These are phyloP conservation scores for Scedosporium apiospermum DNA, from an alignment of 2,329 filamentous ascomycete species.

Conservation along the genomic window DNA sequence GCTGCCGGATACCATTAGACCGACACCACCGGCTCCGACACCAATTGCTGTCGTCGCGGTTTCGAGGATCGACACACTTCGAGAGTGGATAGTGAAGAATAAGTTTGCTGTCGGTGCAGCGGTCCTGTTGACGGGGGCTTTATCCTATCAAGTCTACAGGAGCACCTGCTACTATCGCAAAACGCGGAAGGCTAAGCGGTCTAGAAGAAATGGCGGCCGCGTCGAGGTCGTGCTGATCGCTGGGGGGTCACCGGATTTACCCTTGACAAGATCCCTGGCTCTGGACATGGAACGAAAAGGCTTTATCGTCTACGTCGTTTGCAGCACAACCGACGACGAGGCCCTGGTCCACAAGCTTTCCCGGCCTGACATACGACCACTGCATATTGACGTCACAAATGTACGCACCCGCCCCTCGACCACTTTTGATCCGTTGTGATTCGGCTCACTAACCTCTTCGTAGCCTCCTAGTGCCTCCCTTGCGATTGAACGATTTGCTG, in stretches of 20 bases:
- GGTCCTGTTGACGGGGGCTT: constrained; percentile 61
- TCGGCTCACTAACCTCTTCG: constrained; percentile 4
- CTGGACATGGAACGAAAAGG: constrained; percentile 83
- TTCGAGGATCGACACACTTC: constrained; percentile 40
- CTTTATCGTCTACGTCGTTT: constrained; percentile 88
- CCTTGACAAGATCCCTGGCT: constrained; percentile 73
- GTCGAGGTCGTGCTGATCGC: constrained; percentile 73
- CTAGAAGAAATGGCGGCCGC: constrained; percentile 66
- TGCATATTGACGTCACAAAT: constrained; percentile 76
- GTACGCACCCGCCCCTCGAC: constrained; percentile 32
- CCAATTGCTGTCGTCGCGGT: constrained; percentile 23
- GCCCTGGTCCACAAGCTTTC: constrained; percentile 64
- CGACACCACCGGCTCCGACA: constrained; percentile 34
- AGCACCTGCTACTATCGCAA: constrained; percentile 50
- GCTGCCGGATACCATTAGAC: constrained; percentile 61
- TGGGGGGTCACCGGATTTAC: constrained; percentile 77
- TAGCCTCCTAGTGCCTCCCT: constrained; percentile 59
- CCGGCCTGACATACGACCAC: constrained; percentile 70
- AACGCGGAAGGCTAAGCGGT: constrained; percentile 65
- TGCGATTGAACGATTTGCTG: constrained; percentile 62
- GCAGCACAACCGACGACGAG: constrained; percentile 78
- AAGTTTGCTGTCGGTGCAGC: constrained; percentile 64
- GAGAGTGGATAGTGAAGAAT: constrained; percentile 64
- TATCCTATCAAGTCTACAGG: constrained; percentile 41
- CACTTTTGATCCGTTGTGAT: constrained; percentile 2